These are phyloP conservation scores for Xanthoconium purpureum DNA, from an alignment of 768 basidiomycete species.

Conservation along the genomic window DNA sequence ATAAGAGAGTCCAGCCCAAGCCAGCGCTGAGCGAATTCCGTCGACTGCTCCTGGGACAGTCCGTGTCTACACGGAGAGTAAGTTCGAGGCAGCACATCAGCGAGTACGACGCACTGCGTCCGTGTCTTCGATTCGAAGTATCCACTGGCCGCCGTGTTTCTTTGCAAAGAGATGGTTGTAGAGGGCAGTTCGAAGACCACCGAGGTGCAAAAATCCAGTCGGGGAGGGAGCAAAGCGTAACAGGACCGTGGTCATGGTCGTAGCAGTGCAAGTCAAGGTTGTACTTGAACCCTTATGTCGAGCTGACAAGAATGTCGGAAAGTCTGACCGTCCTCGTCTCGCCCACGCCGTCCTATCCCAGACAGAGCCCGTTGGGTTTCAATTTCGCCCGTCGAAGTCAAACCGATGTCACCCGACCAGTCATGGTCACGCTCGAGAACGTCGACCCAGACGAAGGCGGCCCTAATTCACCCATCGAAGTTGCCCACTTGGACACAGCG, in stretches of 20 bases:
- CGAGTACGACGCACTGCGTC: constrained; percentile 65
- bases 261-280: not conserved
- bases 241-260: constrained; percentile 49
- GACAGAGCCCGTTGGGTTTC: constrained; percentile 24
- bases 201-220: constrained; percentile 90
- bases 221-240: constrained; percentile 97
- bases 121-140: constrained; percentile 93
- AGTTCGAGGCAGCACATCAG: not conserved
- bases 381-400: constrained; percentile 32
- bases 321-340: constrained; percentile 33
- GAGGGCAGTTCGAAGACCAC: constrained; percentile 89
- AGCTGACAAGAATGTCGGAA: constrained; percentile 24
- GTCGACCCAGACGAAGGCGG: constrained; percentile 23
- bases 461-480: constrained; percentile 27
- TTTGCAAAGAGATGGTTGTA: constrained; percentile 87
- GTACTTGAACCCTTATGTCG: not conserved
- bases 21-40: constrained; percentile 66
- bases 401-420: constrained; percentile 25
- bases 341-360: constrained; percentile 27
- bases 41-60: constrained; percentile 84
- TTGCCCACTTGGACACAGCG: constrained; percentile 11
- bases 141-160: constrained; percentile 83
- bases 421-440: constrained; percentile 32
- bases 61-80: constrained; percentile 52
- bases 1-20: constrained; percentile 90